Conservation (phyloP, 768 basidiomycete species). For the Lactarius trivialis region DNA sequence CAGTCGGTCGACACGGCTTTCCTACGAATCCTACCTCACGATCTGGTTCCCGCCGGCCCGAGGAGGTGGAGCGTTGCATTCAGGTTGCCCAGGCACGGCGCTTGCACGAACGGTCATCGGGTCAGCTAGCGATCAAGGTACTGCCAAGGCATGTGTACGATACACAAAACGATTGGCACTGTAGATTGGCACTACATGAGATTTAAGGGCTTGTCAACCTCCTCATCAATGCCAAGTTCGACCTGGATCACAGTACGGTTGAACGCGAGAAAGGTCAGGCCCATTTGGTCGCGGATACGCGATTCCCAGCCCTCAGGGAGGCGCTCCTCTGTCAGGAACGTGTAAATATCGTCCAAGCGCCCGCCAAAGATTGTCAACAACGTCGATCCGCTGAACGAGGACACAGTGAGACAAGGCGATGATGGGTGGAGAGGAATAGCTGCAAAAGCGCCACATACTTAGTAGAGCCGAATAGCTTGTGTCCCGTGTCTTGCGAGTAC, state of each 20-base stretch:
- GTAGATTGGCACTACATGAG: background rate
- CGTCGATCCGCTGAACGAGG: constrained; percentile 46
- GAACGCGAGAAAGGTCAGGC: constrained; percentile 53
- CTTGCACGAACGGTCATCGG: constrained; percentile 10
- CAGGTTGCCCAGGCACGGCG: background rate
- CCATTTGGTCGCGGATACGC: constrained; percentile 42
- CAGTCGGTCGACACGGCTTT: constrained; percentile 14
- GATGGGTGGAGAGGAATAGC: background rate
- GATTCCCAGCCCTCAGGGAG: constrained; percentile 70
- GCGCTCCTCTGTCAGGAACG: constrained; percentile 58
- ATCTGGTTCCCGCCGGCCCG: background rate
- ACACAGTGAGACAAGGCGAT: background rate
- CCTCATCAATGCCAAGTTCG: constrained; percentile 31
- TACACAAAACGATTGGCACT: background rate
- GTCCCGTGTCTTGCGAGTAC: constrained; percentile 43
- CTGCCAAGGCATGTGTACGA: background rate
- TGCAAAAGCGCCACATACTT: constrained; percentile 42
- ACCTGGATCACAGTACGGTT: constrained; percentile 35
- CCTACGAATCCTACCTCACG: background rate
- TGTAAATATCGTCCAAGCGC: constrained; percentile 45
- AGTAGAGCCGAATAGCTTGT: constrained; percentile 57
- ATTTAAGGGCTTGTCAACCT: constrained; percentile 17
- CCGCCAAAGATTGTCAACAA: constrained; percentile 64
- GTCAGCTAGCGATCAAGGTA: background rate
- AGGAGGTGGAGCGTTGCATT: constrained; percentile 15